Evolutionary conservation across 495 filamentous ascomycete species (phyloP).

Genomic region (Tirmania nivea): DNA sequence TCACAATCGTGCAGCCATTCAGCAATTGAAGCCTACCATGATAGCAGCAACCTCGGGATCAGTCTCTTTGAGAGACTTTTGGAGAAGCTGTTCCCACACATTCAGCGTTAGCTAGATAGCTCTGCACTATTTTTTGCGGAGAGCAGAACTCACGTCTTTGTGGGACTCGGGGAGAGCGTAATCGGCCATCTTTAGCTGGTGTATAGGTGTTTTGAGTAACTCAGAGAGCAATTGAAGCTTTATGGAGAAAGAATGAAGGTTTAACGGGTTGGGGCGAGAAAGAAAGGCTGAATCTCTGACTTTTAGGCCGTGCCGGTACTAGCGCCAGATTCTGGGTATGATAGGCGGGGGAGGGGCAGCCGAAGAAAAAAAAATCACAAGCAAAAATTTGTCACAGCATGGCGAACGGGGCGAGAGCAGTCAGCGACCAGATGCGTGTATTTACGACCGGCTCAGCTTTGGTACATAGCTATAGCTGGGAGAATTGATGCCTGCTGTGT

Average conservation of each 20-base stretch:
- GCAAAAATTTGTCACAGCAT: too few species aligned
- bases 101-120: constrained; percentile 28
- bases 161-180: constrained; percentile 82
- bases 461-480: too few species aligned
- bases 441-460: too few species aligned
- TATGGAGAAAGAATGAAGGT: constrained; percentile 8
- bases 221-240: background rate
- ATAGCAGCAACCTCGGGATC: constrained; percentile 86
- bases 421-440: too few species aligned
- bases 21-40: constrained; percentile 42
- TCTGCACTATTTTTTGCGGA: background rate
- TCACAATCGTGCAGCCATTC: background rate
- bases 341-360: too few species aligned
- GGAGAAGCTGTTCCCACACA: constrained; percentile 48
- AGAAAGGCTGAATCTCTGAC: too few species aligned
- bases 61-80: constrained; percentile 59
- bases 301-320: too few species aligned
- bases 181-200: constrained; percentile 15
- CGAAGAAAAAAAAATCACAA: too few species aligned
- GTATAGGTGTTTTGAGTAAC: background rate
- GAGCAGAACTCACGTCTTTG: constrained; percentile 45
- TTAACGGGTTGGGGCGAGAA: background rate
- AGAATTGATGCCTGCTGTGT: too few species aligned
- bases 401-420: too few species aligned
- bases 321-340: too few species aligned